phyloP scores from a whole-genome alignment of 345 rosid genomes.

The Linum trigynum region DNA sequence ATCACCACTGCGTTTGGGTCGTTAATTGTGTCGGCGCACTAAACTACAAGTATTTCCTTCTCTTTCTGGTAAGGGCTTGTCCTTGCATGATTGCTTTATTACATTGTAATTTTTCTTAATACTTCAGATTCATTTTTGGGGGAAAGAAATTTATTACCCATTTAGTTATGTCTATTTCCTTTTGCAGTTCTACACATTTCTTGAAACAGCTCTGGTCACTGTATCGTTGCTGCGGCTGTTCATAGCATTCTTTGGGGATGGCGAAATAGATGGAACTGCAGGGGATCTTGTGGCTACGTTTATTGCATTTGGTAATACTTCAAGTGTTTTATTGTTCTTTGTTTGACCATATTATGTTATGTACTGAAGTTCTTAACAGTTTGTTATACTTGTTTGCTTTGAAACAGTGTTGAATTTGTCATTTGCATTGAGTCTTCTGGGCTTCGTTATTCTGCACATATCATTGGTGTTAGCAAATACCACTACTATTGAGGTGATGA shows the following conservation, averaged over 20 bases:
- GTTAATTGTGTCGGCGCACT: slow-evolving; percentile 27
- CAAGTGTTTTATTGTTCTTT: neutral
- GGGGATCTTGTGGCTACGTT: slow-evolving; percentile 20
- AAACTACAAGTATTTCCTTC: slow-evolving; percentile 28
- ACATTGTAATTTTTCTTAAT: neutral
- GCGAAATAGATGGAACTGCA: slow-evolving; percentile 19
- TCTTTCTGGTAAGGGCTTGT: slow-evolving; percentile 16
- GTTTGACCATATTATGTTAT: neutral
- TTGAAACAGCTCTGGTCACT: slow-evolving; percentile 25
- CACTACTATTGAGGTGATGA: slow-evolving; percentile 25
- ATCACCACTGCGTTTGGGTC: slow-evolving; percentile 31
- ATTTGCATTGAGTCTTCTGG: slow-evolving; percentile 24
- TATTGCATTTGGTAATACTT: slow-evolving; percentile 21
- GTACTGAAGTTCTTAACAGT: neutral
- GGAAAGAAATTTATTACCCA: neutral
- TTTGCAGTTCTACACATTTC: slow-evolving; percentile 25
- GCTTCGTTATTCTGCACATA: slow-evolving; percentile 28
- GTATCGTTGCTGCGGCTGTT: slow-evolving; percentile 16
- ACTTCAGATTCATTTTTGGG: too few relatives aligned
- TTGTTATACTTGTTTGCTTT: slow-evolving; percentile 2
- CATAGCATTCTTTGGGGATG: slow-evolving; percentile 18
- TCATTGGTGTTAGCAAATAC: slow-evolving; percentile 20
- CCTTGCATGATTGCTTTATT: neutral
- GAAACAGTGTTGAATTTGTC: slow-evolving; percentile 23
- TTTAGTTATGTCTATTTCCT: neutral